Conservation (phyloP, 768 basidiomycete genomes). For the Leccinellum albellum region DNA sequence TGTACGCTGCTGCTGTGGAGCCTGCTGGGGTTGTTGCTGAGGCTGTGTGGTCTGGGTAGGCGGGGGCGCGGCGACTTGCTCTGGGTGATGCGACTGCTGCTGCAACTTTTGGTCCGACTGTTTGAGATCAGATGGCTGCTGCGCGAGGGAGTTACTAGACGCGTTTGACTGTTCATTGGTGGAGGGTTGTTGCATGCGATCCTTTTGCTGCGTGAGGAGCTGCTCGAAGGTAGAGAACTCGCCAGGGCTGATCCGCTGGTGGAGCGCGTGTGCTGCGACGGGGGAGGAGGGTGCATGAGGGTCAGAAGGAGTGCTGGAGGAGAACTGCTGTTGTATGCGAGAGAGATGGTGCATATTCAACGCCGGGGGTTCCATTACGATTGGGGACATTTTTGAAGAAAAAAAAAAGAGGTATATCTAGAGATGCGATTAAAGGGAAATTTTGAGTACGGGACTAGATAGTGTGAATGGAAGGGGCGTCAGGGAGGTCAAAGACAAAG, state of each 20-base stretch:
- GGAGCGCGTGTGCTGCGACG: conserved; percentile 25
- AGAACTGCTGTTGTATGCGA: conserved; percentile 47
- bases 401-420: conserved; percentile 20
- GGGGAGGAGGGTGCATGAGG: conserved; percentile 25
- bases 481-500: not conserved
- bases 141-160: conserved; percentile 9
- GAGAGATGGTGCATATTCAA: conserved; percentile 51
- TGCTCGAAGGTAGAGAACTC: conserved; percentile 32
- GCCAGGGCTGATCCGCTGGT: conserved; percentile 26
- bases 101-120: conserved; percentile 17
- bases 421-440: conserved; percentile 31
- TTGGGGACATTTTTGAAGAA: conserved; percentile 47
- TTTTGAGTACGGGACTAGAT: conserved; percentile 21
- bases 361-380: conserved; percentile 53
- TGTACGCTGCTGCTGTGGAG: conserved; percentile 38
- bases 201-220: conserved; percentile 29
- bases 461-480: conserved; percentile 15
- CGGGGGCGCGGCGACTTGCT: conserved; percentile 28
- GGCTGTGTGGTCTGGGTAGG: conserved; percentile 22
- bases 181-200: conserved; percentile 21
- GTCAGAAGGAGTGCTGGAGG: conserved; percentile 30
- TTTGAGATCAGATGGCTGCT: conserved; percentile 7
- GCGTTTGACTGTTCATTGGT: conserved; percentile 13
- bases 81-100: conserved; percentile 12
- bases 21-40: conserved; percentile 24